Evolutionary conservation across 2,329 filamentous ascomycete genomes (phyloP).

Genomic region (Phyllosticta capitalensis): DNA sequence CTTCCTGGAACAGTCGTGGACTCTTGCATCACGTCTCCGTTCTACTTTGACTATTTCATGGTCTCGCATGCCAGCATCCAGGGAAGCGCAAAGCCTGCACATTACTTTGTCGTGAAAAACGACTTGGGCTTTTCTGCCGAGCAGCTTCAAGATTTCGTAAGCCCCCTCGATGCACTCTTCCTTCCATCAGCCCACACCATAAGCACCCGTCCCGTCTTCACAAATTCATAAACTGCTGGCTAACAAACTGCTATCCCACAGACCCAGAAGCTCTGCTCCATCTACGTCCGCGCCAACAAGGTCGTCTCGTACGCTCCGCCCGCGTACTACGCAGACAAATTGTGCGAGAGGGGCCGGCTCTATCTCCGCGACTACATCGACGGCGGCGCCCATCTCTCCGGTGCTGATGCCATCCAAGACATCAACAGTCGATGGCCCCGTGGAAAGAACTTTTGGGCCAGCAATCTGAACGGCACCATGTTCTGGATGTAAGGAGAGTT

Average conservation of each 20-base stretch:
- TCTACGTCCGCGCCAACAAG: conserved; percentile 22
- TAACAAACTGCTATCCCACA: neutral
- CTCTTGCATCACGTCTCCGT: conserved; percentile 18
- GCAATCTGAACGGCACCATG: conserved; percentile 17
- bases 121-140: conserved; percentile 16
- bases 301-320: conserved; percentile 28
- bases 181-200: neutral
- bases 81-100: conserved; percentile 23
- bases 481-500: conserved; percentile 16
- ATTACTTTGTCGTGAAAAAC: conserved; percentile 26
- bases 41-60: conserved; percentile 27
- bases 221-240: neutral
- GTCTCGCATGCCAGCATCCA: conserved; percentile 23
- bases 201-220: neutral
- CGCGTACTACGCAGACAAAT: conserved; percentile 31
- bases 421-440: neutral
- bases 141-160: conserved; percentile 18
- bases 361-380: conserved; percentile 18
- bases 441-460: conserved; percentile 18
- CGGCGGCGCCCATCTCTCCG: neutral
- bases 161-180: too few relatives aligned
- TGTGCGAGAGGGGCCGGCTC: conserved; percentile 28
- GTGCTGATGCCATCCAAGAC: neutral
- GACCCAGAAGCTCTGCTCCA: conserved; percentile 26
- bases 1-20: conserved; percentile 24